Conservation (phyloP, 306 rosid genomes). For the Acacia confusa region DNA sequence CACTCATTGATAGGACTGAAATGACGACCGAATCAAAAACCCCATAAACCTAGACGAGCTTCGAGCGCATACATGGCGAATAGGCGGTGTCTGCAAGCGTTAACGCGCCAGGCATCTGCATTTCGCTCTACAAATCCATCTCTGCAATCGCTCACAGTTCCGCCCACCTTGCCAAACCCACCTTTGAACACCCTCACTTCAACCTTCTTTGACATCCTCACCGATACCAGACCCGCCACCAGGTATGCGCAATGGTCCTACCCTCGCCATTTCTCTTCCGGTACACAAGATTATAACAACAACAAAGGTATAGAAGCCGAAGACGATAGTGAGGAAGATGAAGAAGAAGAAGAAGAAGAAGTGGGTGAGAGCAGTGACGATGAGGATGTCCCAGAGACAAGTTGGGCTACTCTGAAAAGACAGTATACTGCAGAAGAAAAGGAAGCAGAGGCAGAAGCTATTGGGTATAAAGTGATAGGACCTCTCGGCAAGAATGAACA, state of each 20-base stretch:
- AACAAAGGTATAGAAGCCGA: constrained; percentile 32
- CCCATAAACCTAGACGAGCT: constrained; percentile 4
- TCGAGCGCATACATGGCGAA: constrained; percentile 52
- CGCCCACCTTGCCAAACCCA: constrained; percentile 28
- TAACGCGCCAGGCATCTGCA: constrained; percentile 54
- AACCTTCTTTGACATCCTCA: constrained; percentile 24
- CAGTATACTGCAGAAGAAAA: constrained; percentile 70
- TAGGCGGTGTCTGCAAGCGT: constrained; percentile 62
- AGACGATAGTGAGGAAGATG: constrained; percentile 26
- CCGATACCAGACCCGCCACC: constrained; percentile 25
- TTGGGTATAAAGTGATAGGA: constrained; percentile 74
- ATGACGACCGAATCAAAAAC: neutral
- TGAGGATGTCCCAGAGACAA: constrained; percentile 33
- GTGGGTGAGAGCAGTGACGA: constrained; percentile 43
- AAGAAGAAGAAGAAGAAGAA: constrained; percentile 42
- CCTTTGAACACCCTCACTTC: constrained; percentile 30
- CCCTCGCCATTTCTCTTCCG: constrained; percentile 55
- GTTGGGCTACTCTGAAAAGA: constrained; percentile 39
- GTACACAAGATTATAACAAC: constrained; percentile 25
- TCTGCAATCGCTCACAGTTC: constrained; percentile 30
- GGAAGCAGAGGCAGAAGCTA: constrained; percentile 68
- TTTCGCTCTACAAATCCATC: constrained; percentile 42
- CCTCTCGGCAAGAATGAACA: constrained; percentile 55
- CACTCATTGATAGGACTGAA: neutral
- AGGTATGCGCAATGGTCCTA: constrained; percentile 39